Conservation (phyloP, 805 yeast genomes). For the Candida morakotiae region DNA sequence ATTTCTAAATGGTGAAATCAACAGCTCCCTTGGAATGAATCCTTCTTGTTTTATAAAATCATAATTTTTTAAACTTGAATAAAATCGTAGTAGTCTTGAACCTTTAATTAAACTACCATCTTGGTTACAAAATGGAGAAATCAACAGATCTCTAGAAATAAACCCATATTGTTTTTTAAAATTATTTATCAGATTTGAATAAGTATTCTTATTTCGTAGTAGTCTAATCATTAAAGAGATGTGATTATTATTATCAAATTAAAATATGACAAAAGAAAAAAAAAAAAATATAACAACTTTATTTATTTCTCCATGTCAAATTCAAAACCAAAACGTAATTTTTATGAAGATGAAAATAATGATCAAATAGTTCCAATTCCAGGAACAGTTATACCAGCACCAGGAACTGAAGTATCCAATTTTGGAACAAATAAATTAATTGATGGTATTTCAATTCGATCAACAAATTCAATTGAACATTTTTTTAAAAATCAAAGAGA, state of each 20-base stretch:
- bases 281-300: no score
- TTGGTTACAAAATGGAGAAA: conserved; percentile 21
- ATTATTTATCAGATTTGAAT: no score
- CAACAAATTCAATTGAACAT: conserved; percentile 46
- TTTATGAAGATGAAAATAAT: conserved; percentile 50
- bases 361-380: conserved; percentile 45
- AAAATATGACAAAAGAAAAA: no score
- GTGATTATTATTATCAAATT: background rate
- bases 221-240: background rate
- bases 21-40: background rate
- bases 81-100: conserved; percentile 14
- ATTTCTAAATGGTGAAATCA: conserved; percentile 21
- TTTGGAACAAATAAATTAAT: conserved; percentile 47
- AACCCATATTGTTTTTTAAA: no score
- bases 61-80: background rate
- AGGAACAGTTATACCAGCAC: conserved; percentile 44
- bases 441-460: conserved; percentile 55
- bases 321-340: conserved; percentile 28
- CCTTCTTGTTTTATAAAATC: background rate
- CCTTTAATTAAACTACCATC: conserved; percentile 44
- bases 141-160: background rate
- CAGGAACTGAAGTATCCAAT: conserved; percentile 36
- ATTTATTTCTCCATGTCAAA: no score
- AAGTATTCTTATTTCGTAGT: no score
- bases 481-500: conserved; percentile 48